Evolutionary conservation across 495 filamentous ascomycete species (phyloP), one percentile per base, ranked within the genome.

Genomic region (Hypoxylon crocopeplum): DNA sequence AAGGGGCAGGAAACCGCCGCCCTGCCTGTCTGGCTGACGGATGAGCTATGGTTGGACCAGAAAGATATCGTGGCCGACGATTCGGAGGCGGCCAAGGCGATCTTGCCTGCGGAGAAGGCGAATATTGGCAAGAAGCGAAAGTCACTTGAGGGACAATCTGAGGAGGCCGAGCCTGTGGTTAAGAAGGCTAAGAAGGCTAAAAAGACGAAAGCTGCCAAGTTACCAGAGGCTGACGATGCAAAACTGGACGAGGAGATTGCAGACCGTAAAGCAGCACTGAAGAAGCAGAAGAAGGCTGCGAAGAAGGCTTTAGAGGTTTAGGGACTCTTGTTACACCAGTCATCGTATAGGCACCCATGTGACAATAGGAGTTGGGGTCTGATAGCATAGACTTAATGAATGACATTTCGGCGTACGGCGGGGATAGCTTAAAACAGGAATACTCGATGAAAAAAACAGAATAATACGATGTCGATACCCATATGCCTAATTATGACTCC

Each of bases 11-110:
- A 87, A 62, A 95, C 92, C 7, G 88, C 84, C 54, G 91, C 93
- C 10, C 77, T 98, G 62, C 94, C 94, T 11, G 86, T 98, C 56
- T 98, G 91, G 88, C 77, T 97, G 67, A 88, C 94, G 7, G 84
- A 87, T 66, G 90, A 98, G 77, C 75, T 98, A 46, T 98, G 93
- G 91, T 76, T 88, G 25, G 88, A 91, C 45, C 88, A 93, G 59
- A 78, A 63, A 44, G 89, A 96, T 72, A 87, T 97, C 4, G 73
- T 96, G 5, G 74, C 81, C 3, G 77, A 86, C 64, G 84, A 84
- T 46, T 71, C 82, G 36, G 77, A 77, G 44, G 77, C 79, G 25
- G 68, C 72, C 33, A 73, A 75, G 59, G 71, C 72, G n/a, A 59
- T 74, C n/a, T 49, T 72, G 12, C 67, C 51, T 44, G 71, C 72